Evolutionary conservation across 495 filamentous ascomycete genomes (phyloP).

Genomic region (Penicillium waksmanii): DNA sequence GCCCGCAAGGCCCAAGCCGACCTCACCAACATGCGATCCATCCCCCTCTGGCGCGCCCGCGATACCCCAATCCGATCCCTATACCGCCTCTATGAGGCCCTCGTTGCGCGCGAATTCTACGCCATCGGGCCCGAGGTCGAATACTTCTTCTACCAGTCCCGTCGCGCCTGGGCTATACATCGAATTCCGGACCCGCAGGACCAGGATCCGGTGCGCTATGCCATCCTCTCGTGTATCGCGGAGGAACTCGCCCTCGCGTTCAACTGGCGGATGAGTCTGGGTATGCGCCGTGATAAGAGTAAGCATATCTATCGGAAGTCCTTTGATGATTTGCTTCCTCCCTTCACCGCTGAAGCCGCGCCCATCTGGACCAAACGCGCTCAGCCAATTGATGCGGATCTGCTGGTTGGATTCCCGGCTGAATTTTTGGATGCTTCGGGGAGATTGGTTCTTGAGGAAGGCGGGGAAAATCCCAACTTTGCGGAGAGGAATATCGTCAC

Average conservation of each 20-base stretch:
- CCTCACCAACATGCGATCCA: constrained; percentile 28
- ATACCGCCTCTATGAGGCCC: constrained; percentile 44
- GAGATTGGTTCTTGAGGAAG: constrained; percentile 30
- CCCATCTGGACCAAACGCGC: constrained; percentile 30
- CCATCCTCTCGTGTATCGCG: constrained; percentile 39
- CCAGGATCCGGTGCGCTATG: constrained; percentile 40
- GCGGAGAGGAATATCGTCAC: constrained; percentile 37
- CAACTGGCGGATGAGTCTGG: constrained; percentile 43
- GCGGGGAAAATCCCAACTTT: constrained; percentile 29
- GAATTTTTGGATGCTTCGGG: constrained; percentile 21
- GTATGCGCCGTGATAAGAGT: constrained; percentile 33
- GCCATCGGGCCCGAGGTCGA: constrained; percentile 38
- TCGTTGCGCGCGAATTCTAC: constrained; percentile 28
- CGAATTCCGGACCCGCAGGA: constrained; percentile 42
- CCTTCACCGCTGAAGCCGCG: constrained; percentile 25
- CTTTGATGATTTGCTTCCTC: constrained; percentile 25
- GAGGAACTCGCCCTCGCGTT: constrained; percentile 43
- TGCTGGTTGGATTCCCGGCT: constrained; percentile 21
- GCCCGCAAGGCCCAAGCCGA: constrained; percentile 24
- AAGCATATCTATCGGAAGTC: constrained; percentile 33
- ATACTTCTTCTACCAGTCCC: constrained; percentile 40
- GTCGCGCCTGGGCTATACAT: constrained; percentile 26
- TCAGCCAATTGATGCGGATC: constrained; percentile 24
- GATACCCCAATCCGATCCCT: constrained; percentile 44
- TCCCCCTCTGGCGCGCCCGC: constrained; percentile 40